A percentile compares a stretch with the other conserved stretches of the same genome.
These are phyloP conservation scores for Fusarium abutilonis DNA, from an alignment of 2,329 filamentous ascomycete species.

Conservation along the genomic window DNA sequence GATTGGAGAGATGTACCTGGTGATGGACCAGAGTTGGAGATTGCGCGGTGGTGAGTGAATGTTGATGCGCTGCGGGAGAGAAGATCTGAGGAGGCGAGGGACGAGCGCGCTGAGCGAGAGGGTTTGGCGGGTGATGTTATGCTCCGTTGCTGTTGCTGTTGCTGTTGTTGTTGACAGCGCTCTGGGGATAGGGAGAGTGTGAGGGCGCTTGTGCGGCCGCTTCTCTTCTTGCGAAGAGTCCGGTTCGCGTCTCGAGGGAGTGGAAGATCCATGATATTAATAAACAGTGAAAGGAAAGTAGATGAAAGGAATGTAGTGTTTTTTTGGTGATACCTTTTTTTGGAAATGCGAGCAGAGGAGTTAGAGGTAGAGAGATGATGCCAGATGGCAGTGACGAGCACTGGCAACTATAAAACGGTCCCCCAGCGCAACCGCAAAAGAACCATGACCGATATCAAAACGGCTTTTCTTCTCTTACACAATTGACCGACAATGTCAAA, in stretches of 20 bases:
- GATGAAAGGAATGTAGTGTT: too few relatives aligned
- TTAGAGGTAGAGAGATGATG: background rate
- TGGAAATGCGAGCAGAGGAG: background rate
- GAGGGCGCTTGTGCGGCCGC: slow-evolving; percentile 17
- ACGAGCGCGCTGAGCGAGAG: slow-evolving; percentile 6
- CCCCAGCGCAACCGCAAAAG: slow-evolving; percentile 1
- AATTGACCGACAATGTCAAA: background rate
- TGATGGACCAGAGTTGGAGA: slow-evolving; percentile 11
- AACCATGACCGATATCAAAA: background rate
- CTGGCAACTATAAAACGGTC: slow-evolving; percentile 5
- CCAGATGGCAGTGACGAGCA: slow-evolving; percentile 14
- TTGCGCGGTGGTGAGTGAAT: slow-evolving; percentile 10
- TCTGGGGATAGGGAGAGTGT: slow-evolving; percentile 32
- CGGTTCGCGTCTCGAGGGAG: slow-evolving; percentile 13
- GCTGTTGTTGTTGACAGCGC: background rate
- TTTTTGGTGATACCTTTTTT: background rate
- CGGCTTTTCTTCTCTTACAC: background rate
- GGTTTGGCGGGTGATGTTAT: slow-evolving; percentile 20
- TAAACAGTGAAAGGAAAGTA: background rate
- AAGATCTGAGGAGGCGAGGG: slow-evolving; percentile 20
- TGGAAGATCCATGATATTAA: slow-evolving; percentile 22
- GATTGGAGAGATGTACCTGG: slow-evolving; percentile 9
- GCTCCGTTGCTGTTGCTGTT: background rate
- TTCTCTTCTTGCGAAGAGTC: slow-evolving; percentile 30
- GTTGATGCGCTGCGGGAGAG: slow-evolving; percentile 13